phyloP scores from a whole-genome alignment of 768 basidiomycete genomes.

The Leccinum incarnatum region DNA sequence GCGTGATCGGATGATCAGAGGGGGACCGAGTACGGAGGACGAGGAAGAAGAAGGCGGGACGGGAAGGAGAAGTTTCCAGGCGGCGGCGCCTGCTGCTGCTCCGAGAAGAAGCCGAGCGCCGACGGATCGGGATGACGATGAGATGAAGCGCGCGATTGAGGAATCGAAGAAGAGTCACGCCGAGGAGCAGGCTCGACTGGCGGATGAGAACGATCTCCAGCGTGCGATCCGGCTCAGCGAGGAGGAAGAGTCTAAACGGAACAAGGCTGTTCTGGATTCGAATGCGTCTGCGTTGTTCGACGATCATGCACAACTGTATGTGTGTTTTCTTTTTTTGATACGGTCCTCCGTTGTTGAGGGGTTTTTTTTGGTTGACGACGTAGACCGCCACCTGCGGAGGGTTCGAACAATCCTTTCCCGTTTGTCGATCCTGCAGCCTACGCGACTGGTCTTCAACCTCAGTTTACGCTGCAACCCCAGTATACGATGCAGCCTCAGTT shows the following conservation, averaged over 20 bases:
- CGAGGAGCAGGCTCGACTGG: constrained; percentile 58
- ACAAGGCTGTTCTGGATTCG: constrained; percentile 66
- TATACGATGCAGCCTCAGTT: constrained; percentile 76
- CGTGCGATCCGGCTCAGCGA: constrained; percentile 82
- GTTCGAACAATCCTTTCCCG: constrained; percentile 56
- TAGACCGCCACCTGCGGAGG: constrained; percentile 33
- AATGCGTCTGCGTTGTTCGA: constrained; percentile 82
- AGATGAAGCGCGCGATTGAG: constrained; percentile 82
- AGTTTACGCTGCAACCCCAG: constrained; percentile 79
- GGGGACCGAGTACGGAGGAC: constrained; percentile 39
- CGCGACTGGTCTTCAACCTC: constrained; percentile 60
- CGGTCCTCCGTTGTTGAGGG: not conserved
- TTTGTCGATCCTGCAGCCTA: constrained; percentile 59
- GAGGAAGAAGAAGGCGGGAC: constrained; percentile 24
- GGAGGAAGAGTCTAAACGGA: constrained; percentile 83
- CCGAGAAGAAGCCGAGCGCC: constrained; percentile 15
- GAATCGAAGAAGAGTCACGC: constrained; percentile 76
- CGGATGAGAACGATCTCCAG: constrained; percentile 82
- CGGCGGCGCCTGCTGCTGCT: constrained; percentile 2
- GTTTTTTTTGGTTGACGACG: not conserved
- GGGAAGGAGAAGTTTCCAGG: constrained; percentile 5
- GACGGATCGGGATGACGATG: constrained; percentile 69
- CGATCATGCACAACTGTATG: constrained; percentile 77
- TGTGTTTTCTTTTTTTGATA: constrained; percentile 29
- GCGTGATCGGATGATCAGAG: constrained; percentile 91